phyloP scores from a whole-genome alignment of 2,329 filamentous ascomycete genomes.

The Botrytis byssoidea region DNA sequence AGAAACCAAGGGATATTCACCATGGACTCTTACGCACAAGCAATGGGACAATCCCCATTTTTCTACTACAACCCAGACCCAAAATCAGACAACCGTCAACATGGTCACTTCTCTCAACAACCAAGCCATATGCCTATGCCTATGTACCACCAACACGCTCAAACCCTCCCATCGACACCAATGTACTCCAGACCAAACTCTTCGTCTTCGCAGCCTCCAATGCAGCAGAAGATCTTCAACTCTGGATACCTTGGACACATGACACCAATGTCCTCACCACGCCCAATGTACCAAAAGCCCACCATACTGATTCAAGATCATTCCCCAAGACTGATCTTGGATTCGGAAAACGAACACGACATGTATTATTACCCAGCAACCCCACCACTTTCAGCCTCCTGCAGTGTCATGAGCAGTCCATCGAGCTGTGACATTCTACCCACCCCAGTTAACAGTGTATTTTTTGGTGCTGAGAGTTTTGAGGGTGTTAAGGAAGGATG shows the following conservation, averaged over 20 bases:
- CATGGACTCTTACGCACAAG: conserved; percentile 46
- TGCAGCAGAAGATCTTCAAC: conserved; percentile 38
- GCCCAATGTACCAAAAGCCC: conserved; percentile 71
- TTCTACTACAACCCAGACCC: conserved; percentile 85
- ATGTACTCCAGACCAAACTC: conserved; percentile 65
- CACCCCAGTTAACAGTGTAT: conserved; percentile 79
- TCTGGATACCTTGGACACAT: conserved; percentile 44
- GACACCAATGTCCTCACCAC: conserved; percentile 75
- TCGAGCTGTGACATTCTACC: conserved; percentile 73
- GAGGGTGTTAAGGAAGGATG: conserved; percentile 68
- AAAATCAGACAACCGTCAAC: conserved; percentile 68
- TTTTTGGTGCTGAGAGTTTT: conserved; percentile 68
- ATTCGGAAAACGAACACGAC: conserved; percentile 70
- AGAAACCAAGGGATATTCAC: conserved; percentile 23
- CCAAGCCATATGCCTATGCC: conserved; percentile 49
- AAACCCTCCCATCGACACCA: conserved; percentile 60
- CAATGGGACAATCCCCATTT: conserved; percentile 72
- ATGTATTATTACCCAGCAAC: conserved; percentile 76
- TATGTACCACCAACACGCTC: conserved; percentile 52
- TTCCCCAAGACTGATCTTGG: conserved; percentile 60
- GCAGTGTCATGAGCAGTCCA: conserved; percentile 84
- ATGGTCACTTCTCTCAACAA: conserved; percentile 70
- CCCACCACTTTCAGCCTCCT: conserved; percentile 79
- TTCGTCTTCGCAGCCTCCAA: conserved; percentile 59
- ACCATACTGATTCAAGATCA: conserved; percentile 65